A percentile compares a stretch with the other conserved stretches of the same genome.
Evolutionary conservation across 768 basidiomycete species (phyloP).

Genomic region (Pisolithus sp.): DNA sequence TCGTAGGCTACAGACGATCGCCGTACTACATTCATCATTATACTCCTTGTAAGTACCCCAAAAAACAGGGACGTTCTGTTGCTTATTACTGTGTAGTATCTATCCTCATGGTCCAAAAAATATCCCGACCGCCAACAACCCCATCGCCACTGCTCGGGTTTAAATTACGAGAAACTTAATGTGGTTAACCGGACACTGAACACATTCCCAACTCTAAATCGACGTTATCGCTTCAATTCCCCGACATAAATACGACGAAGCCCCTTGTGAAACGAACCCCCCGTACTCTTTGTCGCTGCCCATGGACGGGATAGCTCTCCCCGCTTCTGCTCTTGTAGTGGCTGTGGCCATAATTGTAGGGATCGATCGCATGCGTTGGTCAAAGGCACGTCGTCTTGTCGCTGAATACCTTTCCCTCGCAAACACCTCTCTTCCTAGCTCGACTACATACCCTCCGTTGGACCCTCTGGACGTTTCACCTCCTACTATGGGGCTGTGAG

Average conservation of each 20-base stretch:
- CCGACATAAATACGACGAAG: conserved; percentile 29
- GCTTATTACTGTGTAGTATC: not conserved
- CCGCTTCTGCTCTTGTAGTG: conserved; percentile 15
- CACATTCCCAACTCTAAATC: conserved; percentile 25
- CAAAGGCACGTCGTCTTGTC: conserved; percentile 17
- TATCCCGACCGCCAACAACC: conserved; percentile 7
- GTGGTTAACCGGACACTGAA: conserved; percentile 10
- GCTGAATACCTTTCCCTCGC: not conserved
- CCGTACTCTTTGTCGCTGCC: conserved; percentile 16
- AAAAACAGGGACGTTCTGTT: conserved; percentile 5
- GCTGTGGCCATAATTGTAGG: conserved; percentile 8
- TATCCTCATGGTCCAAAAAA: conserved; percentile 3
- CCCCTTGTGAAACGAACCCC: conserved; percentile 22
- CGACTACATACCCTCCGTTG: conserved; percentile 29
- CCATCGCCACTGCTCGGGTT: conserved; percentile 18
- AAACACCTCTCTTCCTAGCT: conserved; percentile 15
- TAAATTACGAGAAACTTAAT: conserved; percentile 18
- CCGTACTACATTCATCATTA: not conserved
- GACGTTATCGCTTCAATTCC: conserved; percentile 14
- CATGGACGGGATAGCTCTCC: conserved; percentile 20
- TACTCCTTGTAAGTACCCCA: conserved; percentile 1
- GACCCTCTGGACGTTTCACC: conserved; percentile 28
- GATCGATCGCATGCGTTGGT: conserved; percentile 16
- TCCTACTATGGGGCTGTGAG: conserved; percentile 28
- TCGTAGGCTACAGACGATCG: not conserved